These are phyloP conservation scores for Polyplosphaeria fusca DNA, from an alignment of 495 filamentous ascomycete genomes.

Conservation along the genomic window DNA sequence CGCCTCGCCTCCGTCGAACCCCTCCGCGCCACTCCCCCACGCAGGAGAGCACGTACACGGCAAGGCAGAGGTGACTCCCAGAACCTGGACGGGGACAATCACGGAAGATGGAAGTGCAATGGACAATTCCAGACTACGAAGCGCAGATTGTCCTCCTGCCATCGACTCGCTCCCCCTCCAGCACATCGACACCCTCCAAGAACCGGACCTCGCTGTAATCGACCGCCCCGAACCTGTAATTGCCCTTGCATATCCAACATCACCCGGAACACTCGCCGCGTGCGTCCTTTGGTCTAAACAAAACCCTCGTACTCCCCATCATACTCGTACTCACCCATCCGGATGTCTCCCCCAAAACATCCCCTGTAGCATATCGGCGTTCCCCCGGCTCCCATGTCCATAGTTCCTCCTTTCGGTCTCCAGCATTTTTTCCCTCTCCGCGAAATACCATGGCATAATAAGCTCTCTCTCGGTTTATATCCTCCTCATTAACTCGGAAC, in stretches of 20 bases:
- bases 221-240: background rate
- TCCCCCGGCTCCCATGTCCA: background rate
- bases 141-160: conserved; percentile 20
- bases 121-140: conserved; percentile 23
- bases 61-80: conserved; percentile 15
- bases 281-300: no score
- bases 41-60: conserved; percentile 15
- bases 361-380: background rate
- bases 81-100: conserved; percentile 6
- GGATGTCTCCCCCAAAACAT: background rate
- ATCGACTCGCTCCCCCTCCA: conserved; percentile 1
- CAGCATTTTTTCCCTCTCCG: background rate
- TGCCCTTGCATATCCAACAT: no score
- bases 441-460: no score
- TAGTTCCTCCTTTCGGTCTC: background rate
- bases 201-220: background rate
- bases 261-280: no score
- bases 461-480: no score
- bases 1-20: conserved; percentile 23
- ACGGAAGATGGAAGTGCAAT: conserved; percentile 24
- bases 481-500: no score
- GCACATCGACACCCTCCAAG: conserved; percentile 1
- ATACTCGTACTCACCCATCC: no score
- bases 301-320: no score
- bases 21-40: conserved; percentile 15